Conservation (phyloP, 139 green algal species). For the Chlamydomonas incerta region DNA sequence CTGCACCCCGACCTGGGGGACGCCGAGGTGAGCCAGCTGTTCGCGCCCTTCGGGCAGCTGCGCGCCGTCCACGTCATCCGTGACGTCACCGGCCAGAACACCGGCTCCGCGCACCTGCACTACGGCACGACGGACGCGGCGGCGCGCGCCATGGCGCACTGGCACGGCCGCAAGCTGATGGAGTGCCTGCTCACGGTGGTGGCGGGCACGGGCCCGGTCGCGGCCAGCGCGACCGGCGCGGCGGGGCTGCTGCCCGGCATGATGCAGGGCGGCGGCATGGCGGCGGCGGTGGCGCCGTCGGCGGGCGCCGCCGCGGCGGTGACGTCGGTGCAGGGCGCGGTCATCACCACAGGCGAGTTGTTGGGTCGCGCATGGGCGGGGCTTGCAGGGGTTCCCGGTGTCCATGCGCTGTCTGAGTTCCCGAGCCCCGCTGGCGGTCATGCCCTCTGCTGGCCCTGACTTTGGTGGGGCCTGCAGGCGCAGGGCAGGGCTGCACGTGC, state of each 20-base stretch:
- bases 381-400: no score
- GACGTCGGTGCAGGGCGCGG: neutral
- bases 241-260: neutral
- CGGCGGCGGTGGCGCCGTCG: neutral
- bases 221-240: neutral
- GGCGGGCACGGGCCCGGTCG: neutral
- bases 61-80: constrained; percentile 71
- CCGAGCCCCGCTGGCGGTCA: no score
- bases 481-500: no score
- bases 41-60: constrained; percentile 78
- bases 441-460: no score
- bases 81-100: constrained; percentile 62
- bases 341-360: neutral
- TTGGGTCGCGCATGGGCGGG: no score
- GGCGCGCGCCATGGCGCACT: constrained; percentile 26
- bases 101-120: constrained; percentile 72
- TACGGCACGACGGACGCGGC: constrained; percentile 54
- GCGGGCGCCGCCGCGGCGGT: neutral
- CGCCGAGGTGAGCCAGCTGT: constrained; percentile 65
- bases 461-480: no score
- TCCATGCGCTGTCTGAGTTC: no score
- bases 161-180: constrained; percentile 6
- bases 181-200: neutral
- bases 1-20: constrained; percentile 67
- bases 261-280: neutral